These are phyloP conservation scores for Letharia columbiana DNA, from an alignment of 495 filamentous ascomycete species.

Conservation along the genomic window DNA sequence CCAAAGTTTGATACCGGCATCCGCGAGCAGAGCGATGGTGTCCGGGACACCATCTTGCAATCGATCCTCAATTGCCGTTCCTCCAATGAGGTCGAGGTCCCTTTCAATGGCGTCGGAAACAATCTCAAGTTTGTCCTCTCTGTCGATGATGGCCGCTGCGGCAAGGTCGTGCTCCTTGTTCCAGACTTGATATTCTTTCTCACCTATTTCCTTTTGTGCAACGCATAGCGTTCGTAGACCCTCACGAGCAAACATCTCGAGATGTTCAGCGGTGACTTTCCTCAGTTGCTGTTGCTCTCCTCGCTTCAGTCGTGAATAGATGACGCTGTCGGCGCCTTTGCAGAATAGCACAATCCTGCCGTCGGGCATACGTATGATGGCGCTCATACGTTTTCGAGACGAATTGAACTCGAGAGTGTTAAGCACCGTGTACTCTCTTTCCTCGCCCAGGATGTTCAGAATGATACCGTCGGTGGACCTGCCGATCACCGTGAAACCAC, in stretches of 20 bases:
- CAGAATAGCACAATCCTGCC: slow-evolving; percentile 89
- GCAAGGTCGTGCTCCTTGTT: slow-evolving; percentile 81
- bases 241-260: slow-evolving; percentile 94
- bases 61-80: slow-evolving; percentile 96
- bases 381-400: slow-evolving; percentile 93
- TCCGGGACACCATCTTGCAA: slow-evolving; percentile 97
- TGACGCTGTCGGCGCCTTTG: slow-evolving; percentile 96
- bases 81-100: slow-evolving; percentile 80
- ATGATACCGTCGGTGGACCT: slow-evolving; percentile 67
- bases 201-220: slow-evolving; percentile 72
- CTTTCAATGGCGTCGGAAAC: slow-evolving; percentile 87
- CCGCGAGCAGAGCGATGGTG: slow-evolving; percentile 83
- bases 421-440: slow-evolving; percentile 75
- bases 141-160: slow-evolving; percentile 70
- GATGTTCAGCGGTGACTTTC: slow-evolving; percentile 75
- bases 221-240: slow-evolving; percentile 93
- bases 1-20: slow-evolving; percentile 99
- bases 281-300: slow-evolving; percentile 83
- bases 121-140: slow-evolving; percentile 89
- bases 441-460: slow-evolving; percentile 78
- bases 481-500: slow-evolving; percentile 91
- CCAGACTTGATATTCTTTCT: slow-evolving; percentile 83
- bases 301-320: slow-evolving; percentile 81
- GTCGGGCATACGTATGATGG: slow-evolving; percentile 93
- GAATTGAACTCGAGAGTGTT: slow-evolving; percentile 99